Conservation (phyloP, 1,139 yeast genomes). For the Pichia sp. region DNA sequence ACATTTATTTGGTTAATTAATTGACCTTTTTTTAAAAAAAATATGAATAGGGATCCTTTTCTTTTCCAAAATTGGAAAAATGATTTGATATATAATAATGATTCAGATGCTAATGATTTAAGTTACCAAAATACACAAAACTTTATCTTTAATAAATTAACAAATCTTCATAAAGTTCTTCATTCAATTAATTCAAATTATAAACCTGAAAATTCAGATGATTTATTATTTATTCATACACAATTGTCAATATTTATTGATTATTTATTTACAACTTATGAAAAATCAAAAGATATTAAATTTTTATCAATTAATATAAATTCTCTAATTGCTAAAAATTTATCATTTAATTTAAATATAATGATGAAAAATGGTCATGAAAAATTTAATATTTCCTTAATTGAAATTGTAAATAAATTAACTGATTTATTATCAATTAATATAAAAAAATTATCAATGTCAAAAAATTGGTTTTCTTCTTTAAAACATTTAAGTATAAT, state of each 20-base stretch:
- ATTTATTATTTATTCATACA: conserved; percentile 20
- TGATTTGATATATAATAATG: conserved; percentile 9
- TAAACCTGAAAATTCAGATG: conserved; percentile 21
- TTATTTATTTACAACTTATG: conserved; percentile 17
- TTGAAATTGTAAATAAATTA: conserved; percentile 26
- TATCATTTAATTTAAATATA: conserved; percentile 19
- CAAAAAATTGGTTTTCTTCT: conserved; percentile 27
- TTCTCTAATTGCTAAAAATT: conserved; percentile 22
- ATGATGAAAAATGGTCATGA: conserved; percentile 28
- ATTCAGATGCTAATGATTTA: conserved; percentile 8
- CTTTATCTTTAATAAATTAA: conserved; percentile 8
- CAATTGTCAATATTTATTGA: conserved; percentile 23
- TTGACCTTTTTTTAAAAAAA: too few species aligned
- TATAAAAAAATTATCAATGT: conserved; percentile 27
- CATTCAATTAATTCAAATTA: conserved; percentile 2
- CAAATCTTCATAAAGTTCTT: conserved; percentile 5
- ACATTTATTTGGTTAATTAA: too few species aligned
- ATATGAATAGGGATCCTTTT: neutral
- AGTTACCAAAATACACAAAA: conserved; percentile 6
- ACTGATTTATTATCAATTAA: conserved; percentile 18
- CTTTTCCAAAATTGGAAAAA: conserved; percentile 8
- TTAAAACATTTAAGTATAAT: conserved; percentile 28
- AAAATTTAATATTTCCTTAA: conserved; percentile 26
- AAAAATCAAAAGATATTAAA: conserved; percentile 18
- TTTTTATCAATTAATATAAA: conserved; percentile 23